Evolutionary conservation across 352 stramenopile species (phyloP), one percentile per base, ranked within the genome.

Genomic region (Pythium apleroticum): DNA sequence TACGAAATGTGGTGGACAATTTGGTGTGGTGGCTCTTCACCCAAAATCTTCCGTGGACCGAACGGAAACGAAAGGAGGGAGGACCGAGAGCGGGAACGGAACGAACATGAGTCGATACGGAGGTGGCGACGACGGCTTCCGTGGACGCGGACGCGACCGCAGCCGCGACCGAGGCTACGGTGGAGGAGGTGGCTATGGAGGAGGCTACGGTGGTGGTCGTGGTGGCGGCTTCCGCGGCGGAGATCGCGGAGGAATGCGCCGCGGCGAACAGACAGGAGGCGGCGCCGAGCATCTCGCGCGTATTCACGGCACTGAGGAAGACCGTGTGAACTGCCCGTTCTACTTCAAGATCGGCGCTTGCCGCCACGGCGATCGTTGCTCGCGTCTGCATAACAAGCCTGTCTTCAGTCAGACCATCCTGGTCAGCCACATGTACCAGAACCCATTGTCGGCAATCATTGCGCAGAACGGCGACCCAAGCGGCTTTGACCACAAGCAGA

Each of bases 271-370:
- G 66, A 88, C 78, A 41, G 87, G 87, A 35, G 91, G 90, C 20
- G 90, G 90, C 19, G 97, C 97, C 20, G 95, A 98, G 63, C 95
- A 99, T 79, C 82, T 99, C 50, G 97, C 97, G 39, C 85, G 96
- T 41, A 99, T 99, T 69, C 97, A 99, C 80, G 97, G 97, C 35
- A 99, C 97, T 12, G 97, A 99, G 76, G 97, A 99, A 74, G 86
- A 96, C 68, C 86, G 86, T 39, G 93, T 99, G 49, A 99, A 99
- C 81, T 99, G 98, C 77, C 97, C 98, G 52, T 99, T 99, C 78
- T 99, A 99, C 80, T 99, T 99, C 81, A 99, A 99, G 87, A 99
- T 99, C 52, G 98, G 98, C 33, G 97, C 97, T 25, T 99, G 98
- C 72, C 89, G 98, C n/a, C 98, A 99, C 69, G 97, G 97, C 17